A percentile compares a stretch with the other conserved stretches of the same genome.
phyloP scores from a whole-genome alignment of 345 rosid genomes.

The Dipteronia dyeriana region DNA sequence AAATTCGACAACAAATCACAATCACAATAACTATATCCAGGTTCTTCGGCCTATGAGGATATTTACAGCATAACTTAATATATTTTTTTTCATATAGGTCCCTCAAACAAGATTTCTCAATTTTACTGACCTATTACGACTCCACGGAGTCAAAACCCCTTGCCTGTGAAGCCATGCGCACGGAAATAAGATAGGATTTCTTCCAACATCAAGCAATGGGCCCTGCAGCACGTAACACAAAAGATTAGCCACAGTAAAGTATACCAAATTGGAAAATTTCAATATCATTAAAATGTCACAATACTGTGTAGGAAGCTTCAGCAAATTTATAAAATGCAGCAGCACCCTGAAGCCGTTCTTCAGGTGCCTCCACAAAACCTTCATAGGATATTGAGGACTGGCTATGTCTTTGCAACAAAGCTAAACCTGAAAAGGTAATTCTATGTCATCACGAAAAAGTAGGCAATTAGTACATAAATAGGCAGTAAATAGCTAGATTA shows the following conservation, averaged over 20 bases:
- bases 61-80: not conserved
- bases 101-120: conserved; percentile 14
- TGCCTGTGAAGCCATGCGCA: conserved; percentile 88
- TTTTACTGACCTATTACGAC: conserved; percentile 60
- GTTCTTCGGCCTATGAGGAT: not conserved
- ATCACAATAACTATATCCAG: not conserved
- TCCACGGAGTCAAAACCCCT: conserved; percentile 82
- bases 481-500: not conserved
- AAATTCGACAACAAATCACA: not conserved
- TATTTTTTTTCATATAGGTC: not conserved
- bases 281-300: not conserved
- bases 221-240: conserved; percentile 53
- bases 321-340: conserved; percentile 74
- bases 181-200: conserved; percentile 74
- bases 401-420: conserved; percentile 67
- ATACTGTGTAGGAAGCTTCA: conserved; percentile 95
- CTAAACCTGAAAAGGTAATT: conserved; percentile 62
- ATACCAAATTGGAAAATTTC: not conserved
- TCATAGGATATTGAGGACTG: conserved; percentile 44
- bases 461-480: not conserved
- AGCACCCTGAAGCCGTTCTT: conserved; percentile 61
- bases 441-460: not conserved
- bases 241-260: conserved; percentile 6
- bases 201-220: conserved; percentile 87
- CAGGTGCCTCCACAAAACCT: conserved; percentile 58